Base-by-base conservation (phyloP, 2,329 filamentous ascomycete genomes). In the Trichoderma sp. region DNA sequence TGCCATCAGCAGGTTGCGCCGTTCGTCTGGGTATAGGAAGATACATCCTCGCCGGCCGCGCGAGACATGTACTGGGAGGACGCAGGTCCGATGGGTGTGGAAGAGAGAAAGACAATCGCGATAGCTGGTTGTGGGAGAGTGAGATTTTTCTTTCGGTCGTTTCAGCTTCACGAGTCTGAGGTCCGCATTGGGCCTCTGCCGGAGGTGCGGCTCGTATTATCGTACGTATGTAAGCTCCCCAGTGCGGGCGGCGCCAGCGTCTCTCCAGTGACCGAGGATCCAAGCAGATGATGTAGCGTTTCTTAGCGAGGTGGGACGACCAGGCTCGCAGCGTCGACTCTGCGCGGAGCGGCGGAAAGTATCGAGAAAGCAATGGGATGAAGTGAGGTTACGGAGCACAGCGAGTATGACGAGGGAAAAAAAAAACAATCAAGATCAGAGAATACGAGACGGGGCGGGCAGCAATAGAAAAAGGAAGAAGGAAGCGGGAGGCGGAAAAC, bases 31-130 rank as follows among this genome's bases (percentile, higher is more conserved):
- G 37, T 24, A 62, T 47, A 35, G 61, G 52, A 24, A 68, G 35
- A 68, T 70, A 52, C 68, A 70, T 70, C 29, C 61, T 69, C 53
- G 60, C 55, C 68, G 43, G 62, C 58, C 33, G 58, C 49, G 66
- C 27, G 52, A 62, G 66, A 62, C 66, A 68, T 68, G 66, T 63
- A 68, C 19, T 19, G 40, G 59, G 64, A 57, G 59, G 58, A 57
- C 58, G 27, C 37, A 49, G 21, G 52, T 63, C 66, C 66, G 57
- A 56, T 62, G 37, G n/a, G 33, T 35, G 63, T 19, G 27, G 37
- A 58, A 3, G 5, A 31, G 16, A 24, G 19, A 13, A 55, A 67
- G 29, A 1, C 52, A 59, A 59, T 59, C 55, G 37, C 29, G 53
- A 56, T 13, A 33, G 53, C 58, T 49, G 27, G 16, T 59, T 49